Evolutionary conservation across 495 filamentous ascomycete genomes (phyloP), one percentile per base, ranked within the genome.

Genomic region (Chaetomium fimeti): DNA sequence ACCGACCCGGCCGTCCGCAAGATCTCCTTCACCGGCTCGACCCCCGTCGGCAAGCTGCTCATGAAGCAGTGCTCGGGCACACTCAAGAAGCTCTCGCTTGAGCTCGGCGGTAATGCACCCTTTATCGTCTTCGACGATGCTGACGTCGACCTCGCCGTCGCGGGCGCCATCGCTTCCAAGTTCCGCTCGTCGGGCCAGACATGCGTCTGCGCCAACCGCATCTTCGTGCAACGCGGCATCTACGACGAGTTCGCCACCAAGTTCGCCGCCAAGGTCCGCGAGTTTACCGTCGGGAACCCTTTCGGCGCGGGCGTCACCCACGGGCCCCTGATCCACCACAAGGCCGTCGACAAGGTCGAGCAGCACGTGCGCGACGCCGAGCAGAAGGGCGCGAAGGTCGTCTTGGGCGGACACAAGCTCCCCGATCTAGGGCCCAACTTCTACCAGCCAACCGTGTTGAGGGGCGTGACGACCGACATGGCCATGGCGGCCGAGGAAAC

Each of bases 91-190:
- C 80, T 94, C 22, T 90, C 86, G 5, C 87, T 96, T 70, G 93
- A 96, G 71, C 84, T 97, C 0, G 92, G 92, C 54, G 92, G 92
- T 24, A 97, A 97, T 73, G 89, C 91, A 0, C 92, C 92, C 2
- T 95, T 97, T 78, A 95, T 97, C 60, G 91, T 96, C 20, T 97
- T 96, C 68, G 89, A 95, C 61, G 92, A 96, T 69, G 90, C 92
- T 38, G 89, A 96, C 71, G 75, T 96, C 43, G 89, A 91, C 62
- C 76, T 78, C 0, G 92, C 92, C 6, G 88, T 96, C 7, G 79
- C 83, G 1, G 92, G 90, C 8, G 90, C 89, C 9, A 81, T 96
- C 54, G 74, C 85, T 28, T 87, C 82, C 71, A 96, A 96, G 75
- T 96, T 96, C 85, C 85, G 92, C 29, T 88, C 86, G 49, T 92